A percentile compares a stretch with the other conserved stretches of the same genome.
phyloP scores from a whole-genome alignment of 2,329 filamentous ascomycete genomes.

The Immersiporthe knoxdaviesiana region DNA sequence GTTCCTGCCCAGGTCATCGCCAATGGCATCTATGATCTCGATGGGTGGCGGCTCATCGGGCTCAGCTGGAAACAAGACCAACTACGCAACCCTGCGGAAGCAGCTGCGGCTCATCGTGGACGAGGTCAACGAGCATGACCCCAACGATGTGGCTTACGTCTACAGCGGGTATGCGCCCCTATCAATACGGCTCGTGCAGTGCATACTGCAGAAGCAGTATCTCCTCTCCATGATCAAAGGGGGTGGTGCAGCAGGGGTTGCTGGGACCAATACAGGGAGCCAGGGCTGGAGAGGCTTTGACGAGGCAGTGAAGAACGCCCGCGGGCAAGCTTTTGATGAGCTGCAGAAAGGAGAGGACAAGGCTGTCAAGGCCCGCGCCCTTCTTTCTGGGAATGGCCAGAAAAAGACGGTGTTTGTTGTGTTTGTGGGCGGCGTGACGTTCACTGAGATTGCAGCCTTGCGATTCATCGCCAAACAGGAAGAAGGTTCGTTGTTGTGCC shows the following conservation, averaged over 20 bases:
- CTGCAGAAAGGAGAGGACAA: conserved; percentile 92
- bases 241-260: conserved; percentile 51
- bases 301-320: conserved; percentile 83
- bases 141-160: conserved; percentile 95
- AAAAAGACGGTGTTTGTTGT: conserved; percentile 94
- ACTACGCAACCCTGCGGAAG: conserved; percentile 87
- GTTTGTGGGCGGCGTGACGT: conserved; percentile 95
- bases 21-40: conserved; percentile 79
- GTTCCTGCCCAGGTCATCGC: conserved; percentile 75
- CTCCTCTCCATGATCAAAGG: conserved; percentile 72
- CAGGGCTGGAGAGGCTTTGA: conserved; percentile 95
- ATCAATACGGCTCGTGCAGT: conserved; percentile 88
- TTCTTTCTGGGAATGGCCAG: conserved; percentile 74
- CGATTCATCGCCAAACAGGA: conserved; percentile 87
- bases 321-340: conserved; percentile 89
- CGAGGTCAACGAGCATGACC: conserved; percentile 93
- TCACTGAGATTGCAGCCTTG: conserved; percentile 92
- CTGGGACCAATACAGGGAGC: conserved; percentile 59
- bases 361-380: conserved; percentile 81
- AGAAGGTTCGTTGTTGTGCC: conserved; percentile 58
- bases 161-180: conserved; percentile 97
- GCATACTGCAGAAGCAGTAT: conserved; percentile 87
- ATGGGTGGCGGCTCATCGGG: conserved; percentile 66
- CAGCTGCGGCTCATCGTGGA: conserved; percentile 88
- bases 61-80: conserved; percentile 72